Percentiles rank a stretch among this genome's conserved stretches.
Conservation (phyloP, 2,329 filamentous ascomycete genomes). For the Ophiostoma quercus region DNA sequence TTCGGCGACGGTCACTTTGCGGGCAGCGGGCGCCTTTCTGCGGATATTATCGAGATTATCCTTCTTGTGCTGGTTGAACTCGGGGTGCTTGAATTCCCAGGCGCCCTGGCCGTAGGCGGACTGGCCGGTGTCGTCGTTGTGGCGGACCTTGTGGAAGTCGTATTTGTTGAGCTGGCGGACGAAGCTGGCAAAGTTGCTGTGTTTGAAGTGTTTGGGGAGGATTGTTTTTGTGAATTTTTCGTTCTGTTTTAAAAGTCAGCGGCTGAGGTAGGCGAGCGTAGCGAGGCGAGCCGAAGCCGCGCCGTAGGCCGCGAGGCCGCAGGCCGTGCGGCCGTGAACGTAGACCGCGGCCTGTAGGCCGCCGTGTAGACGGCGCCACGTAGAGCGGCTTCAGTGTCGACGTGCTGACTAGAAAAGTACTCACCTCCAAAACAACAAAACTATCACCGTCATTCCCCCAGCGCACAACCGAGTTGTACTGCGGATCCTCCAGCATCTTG, state of each 20-base stretch:
- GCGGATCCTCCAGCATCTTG: slow-evolving; percentile 96
- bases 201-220: slow-evolving; percentile 97
- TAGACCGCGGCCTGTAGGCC: no score
- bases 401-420: slow-evolving; percentile 27
- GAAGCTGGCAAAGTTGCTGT: slow-evolving; percentile 97
- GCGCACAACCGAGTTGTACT: slow-evolving; percentile 85
- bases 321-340: no score
- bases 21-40: slow-evolving; percentile 85
- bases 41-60: slow-evolving; percentile 92
- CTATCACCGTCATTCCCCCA: slow-evolving; percentile 95
- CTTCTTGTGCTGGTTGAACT: slow-evolving; percentile 15
- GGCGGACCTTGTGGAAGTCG: slow-evolving; percentile 93
- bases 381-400: no score
- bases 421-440: slow-evolving; percentile 93
- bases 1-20: slow-evolving; percentile 59
- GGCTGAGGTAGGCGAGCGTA: no score
- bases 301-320: no score
- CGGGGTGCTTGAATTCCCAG: slow-evolving; percentile 71
- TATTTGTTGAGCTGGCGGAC: slow-evolving; percentile 59
- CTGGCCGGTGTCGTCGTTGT: slow-evolving; percentile 78
- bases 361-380: no score
- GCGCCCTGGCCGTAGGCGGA: slow-evolving; percentile 72
- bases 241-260: slow-evolving; percentile 53
- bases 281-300: no score
- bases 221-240: slow-evolving; percentile 98